These are phyloP conservation scores for Hygrophorus russula DNA, from an alignment of 768 basidiomycete species.

Conservation along the genomic window DNA sequence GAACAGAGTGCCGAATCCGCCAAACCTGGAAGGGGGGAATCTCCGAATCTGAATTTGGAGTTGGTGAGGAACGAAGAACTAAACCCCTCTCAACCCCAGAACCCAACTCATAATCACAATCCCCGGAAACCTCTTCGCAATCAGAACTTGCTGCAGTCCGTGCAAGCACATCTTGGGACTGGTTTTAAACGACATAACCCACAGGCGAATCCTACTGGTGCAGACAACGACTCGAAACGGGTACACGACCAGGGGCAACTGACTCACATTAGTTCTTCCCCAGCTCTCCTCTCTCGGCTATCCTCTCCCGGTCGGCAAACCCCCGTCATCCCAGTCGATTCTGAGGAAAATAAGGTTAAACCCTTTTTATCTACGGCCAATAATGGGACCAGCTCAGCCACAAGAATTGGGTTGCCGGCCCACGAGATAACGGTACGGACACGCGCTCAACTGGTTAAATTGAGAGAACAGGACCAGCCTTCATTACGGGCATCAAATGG, in stretches of 20 bases:
- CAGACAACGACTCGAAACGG: background rate
- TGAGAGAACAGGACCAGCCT: background rate
- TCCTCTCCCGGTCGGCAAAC: background rate
- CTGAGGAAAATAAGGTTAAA: too few species aligned
- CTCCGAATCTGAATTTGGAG: background rate
- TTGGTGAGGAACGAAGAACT: too few species aligned
- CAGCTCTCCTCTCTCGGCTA: constrained; percentile 4
- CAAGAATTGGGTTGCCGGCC: constrained; percentile 8
- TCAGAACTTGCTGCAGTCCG: constrained; percentile 33
- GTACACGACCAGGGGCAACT: too few species aligned
- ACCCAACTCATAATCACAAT: background rate
- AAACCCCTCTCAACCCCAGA: too few species aligned
- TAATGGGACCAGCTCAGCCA: background rate
- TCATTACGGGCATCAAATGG: too few species aligned
- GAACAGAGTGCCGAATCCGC: too few species aligned
- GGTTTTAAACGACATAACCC: background rate
- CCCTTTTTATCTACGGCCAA: too few species aligned
- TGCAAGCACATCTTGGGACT: constrained; percentile 32
- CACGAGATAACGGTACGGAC: constrained; percentile 20
- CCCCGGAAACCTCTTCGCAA: constrained; percentile 17
- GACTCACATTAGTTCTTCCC: background rate
- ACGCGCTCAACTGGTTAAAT: constrained; percentile 13
- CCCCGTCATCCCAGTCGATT: too few species aligned
- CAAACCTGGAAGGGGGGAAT: constrained; percentile 5
- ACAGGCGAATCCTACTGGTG: background rate